phyloP scores from a whole-genome alignment of 179 eudicot genomes.

The Dionaea muscipula region DNA sequence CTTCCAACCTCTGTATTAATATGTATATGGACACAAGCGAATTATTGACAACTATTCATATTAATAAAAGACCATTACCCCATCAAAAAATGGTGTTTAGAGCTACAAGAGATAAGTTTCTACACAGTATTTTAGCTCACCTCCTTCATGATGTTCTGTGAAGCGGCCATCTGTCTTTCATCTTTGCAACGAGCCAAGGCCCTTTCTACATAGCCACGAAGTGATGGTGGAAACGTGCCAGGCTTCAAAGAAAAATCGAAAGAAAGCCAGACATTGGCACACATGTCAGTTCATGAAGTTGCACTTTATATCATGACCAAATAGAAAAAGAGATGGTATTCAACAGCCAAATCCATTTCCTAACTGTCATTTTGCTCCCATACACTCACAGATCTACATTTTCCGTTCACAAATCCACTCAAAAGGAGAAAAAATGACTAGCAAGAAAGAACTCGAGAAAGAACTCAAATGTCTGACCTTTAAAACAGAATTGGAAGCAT shows the following conservation, averaged over 20 bases:
- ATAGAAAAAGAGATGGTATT: background rate
- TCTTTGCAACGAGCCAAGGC: slow-evolving; percentile 92
- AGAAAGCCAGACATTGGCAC: background rate
- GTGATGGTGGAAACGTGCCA: slow-evolving; percentile 69
- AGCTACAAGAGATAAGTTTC: too few species aligned
- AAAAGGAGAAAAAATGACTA: slow-evolving; percentile 1
- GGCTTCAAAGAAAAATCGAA: slow-evolving; percentile 31
- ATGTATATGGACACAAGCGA: too few species aligned
- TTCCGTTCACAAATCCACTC: background rate
- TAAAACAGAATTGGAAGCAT: slow-evolving; percentile 44
- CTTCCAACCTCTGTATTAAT: too few species aligned
- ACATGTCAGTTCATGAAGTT: background rate
- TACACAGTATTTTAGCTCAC: slow-evolving; percentile 19
- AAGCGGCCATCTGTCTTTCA: slow-evolving; percentile 65
- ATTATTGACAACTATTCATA: too few species aligned
- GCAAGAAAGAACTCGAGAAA: slow-evolving; percentile 3
- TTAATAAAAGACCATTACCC: too few species aligned
- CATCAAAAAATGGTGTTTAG: too few species aligned
- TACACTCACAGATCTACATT: background rate
- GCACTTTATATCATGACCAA: background rate
- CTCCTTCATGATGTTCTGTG: slow-evolving; percentile 76
- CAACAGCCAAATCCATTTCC: background rate
- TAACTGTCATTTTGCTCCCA: background rate
- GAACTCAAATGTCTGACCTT: slow-evolving; percentile 41
- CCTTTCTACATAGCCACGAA: slow-evolving; percentile 94